A percentile compares a stretch with the other conserved stretches of the same genome.
Conservation (phyloP, 2,329 filamentous ascomycete genomes). For the Fusarium chlamydosporum region DNA sequence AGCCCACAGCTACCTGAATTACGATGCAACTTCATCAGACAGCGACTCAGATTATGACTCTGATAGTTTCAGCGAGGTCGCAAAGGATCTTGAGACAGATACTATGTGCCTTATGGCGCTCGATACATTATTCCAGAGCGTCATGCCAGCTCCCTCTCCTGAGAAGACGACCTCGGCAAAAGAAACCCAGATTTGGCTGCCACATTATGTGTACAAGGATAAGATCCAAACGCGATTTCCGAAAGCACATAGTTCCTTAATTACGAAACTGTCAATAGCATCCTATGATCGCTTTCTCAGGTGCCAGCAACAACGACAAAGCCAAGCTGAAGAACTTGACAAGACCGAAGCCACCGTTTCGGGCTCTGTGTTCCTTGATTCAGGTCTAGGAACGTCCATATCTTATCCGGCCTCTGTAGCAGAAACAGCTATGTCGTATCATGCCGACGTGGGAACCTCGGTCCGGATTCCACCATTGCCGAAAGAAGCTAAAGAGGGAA, state of each 20-base stretch:
- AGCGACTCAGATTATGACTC: neutral
- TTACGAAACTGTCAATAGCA: neutral
- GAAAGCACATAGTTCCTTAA: neutral
- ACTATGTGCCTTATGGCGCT: neutral
- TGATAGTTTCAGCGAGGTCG: neutral
- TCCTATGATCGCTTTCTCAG: neutral
- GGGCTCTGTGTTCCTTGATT: neutral
- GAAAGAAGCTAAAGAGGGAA: neutral
- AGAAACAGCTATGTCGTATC: slow-evolving; percentile 1
- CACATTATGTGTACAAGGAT: neutral
- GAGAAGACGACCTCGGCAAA: neutral
- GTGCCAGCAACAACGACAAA: neutral
- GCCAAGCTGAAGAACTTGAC: neutral
- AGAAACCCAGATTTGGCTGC: neutral
- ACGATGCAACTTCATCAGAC: neutral
- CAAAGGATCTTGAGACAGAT: neutral
- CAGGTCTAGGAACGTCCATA: neutral
- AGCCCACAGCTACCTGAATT: neutral
- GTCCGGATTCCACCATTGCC: neutral
- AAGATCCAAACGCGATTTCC: neutral
- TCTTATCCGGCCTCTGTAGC: neutral
- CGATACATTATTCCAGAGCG: neutral
- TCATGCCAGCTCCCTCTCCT: no score
- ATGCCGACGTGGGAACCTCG: neutral
- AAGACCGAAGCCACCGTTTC: no score